These are phyloP conservation scores for Moesziomyces sp. DNA, from an alignment of 1,284 basidiomycete species.

Conservation along the genomic window DNA sequence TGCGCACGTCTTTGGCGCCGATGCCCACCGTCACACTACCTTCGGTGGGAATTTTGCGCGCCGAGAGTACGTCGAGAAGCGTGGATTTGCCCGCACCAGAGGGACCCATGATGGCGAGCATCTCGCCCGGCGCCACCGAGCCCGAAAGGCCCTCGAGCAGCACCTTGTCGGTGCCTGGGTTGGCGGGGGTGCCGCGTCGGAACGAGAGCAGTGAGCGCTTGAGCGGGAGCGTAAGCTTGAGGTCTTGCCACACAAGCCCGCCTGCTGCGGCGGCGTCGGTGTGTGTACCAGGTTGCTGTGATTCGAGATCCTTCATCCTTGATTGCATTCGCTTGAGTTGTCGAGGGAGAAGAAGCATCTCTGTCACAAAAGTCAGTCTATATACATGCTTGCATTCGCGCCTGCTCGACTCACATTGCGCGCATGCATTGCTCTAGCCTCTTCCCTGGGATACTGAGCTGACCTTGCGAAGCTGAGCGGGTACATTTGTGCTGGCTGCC, in stretches of 20 bases:
- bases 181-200: not conserved
- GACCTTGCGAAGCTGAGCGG: no score
- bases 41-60: conserved; percentile 45
- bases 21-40: conserved; percentile 3
- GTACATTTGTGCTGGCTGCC: no score
- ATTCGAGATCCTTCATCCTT: conserved; percentile 13
- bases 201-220: conserved; percentile 3
- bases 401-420: no score
- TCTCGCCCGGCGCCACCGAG: conserved; percentile 16
- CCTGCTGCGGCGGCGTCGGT: not conserved
- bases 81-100: conserved; percentile 69
- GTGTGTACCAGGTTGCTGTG: not conserved
- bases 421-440: no score
- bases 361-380: not conserved
- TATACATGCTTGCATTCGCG: not conserved
- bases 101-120: conserved; percentile 65
- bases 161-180: not conserved
- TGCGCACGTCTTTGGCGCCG: conserved; percentile 16
- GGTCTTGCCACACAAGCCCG: conserved; percentile 22
- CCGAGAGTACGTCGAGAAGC: conserved; percentile 68
- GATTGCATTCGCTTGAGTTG: not conserved
- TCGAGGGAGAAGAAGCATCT: not conserved
- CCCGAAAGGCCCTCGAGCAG: conserved; percentile 18
- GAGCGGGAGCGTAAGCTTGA: conserved; percentile 5
- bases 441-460: no score